These are phyloP conservation scores for Physaria fendleri DNA, from an alignment of 345 rosid species.

Conservation along the genomic window DNA sequence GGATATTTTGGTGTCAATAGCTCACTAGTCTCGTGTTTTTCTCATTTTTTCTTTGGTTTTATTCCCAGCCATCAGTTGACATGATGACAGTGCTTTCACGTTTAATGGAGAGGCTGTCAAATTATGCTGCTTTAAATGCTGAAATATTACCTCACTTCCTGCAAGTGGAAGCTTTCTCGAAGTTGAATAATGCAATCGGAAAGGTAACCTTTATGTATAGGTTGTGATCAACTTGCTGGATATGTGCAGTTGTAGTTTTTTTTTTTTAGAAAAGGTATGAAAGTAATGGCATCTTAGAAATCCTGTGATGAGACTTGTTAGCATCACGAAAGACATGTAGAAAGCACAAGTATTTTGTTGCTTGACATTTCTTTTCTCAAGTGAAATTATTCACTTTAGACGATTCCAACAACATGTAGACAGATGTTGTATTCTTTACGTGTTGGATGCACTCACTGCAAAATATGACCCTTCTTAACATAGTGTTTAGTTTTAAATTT, in stretches of 20 bases:
- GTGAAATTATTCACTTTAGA: not conserved
- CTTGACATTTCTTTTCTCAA: not conserved
- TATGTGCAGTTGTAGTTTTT: not conserved
- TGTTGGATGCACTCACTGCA: conserved; percentile 5
- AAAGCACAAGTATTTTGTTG: conserved; percentile 7
- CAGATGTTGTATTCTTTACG: not conserved
- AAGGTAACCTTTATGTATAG: conserved; percentile 44
- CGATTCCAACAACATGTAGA: not conserved
- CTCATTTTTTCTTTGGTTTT: conserved; percentile 9
- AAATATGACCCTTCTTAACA: not conserved
- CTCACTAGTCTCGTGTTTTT: not conserved
- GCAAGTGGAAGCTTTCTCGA: conserved; percentile 98
- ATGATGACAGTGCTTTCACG: conserved; percentile 94
- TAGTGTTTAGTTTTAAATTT: not conserved
- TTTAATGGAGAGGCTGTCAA: conserved; percentile 96
- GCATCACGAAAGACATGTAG: not conserved
- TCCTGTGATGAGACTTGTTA: conserved; percentile 2
- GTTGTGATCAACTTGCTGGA: not conserved
- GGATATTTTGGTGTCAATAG: not conserved
- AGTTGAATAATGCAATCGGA: conserved; percentile 93
- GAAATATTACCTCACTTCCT: conserved; percentile 93
- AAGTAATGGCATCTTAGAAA: conserved; percentile 14
- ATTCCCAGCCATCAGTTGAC: conserved; percentile 81
- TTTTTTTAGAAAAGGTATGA: conserved; percentile 8
- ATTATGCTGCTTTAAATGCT: conserved; percentile 81